Evolutionary conservation across 2,329 filamentous ascomycete genomes (phyloP), one percentile per base, ranked within the genome.

Genomic region (Nannizziopsis barbatae): DNA sequence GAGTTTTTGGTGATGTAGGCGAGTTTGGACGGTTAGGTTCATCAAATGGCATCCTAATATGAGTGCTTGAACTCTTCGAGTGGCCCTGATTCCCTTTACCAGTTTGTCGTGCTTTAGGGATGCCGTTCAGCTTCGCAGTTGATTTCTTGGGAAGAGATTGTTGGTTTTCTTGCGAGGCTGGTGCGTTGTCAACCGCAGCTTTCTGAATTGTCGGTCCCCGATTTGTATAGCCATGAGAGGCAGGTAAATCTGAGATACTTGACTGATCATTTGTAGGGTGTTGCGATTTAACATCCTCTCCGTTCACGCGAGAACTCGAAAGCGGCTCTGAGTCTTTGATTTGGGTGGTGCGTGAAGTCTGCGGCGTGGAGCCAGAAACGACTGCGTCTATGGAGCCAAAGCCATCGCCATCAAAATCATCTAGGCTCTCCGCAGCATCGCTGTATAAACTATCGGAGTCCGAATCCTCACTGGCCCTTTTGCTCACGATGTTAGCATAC

Each of bases 341-440:
- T 32, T 40, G n/a, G 11, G 38, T 15, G 6, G 38, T 31, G 10
- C 8, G 12, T 10, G 20, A 12, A 38, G 33, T 20, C 10, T 42
- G 6, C 2, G 46, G 12, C 8, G 17, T n/a, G 33, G 22, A 14
- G n/a, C 17, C 30, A 2, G 46, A 48, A 7, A 71, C 63, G 52
- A 74, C 72, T 10, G 71, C 71, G 57, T 73, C 69, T 50, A 74
- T 73, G 7, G 71, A 73, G 8, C 70, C 71, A 57, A 71, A 73
- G 0, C 67, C 66, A 55, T 71, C 66, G 1, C 66, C 65, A 37
- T 71, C 62, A 37, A 62, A 52, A 1, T 56, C 60, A 3, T 58
- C 52, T 10, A 68, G 52, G 8, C 63, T 65, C 46, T 70, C 67
- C 22, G 65, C 62, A 7, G 67, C 69, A 55, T 69, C 66, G 54